Evolutionary conservation across 2,329 filamentous ascomycete species (phyloP), one percentile per base, ranked within the genome.

Genomic region (Pseudocercospora macadamiae): DNA sequence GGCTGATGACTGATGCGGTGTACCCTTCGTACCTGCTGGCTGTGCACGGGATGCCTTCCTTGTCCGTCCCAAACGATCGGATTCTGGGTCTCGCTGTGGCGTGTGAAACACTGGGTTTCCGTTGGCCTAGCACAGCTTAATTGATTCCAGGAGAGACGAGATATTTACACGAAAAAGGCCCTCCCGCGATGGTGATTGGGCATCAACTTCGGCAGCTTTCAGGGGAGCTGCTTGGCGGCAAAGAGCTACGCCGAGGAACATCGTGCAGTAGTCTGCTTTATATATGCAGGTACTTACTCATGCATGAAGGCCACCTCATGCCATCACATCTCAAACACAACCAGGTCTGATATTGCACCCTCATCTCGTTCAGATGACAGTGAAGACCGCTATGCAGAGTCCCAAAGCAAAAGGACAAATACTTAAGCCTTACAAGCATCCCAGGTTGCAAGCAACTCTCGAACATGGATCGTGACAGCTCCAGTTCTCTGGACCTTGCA

Each of bases 91-190:
- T 25, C n/a, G 28, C 28, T n/a, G 26, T 16, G n/a, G 28, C 26
- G 30, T 37, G 36, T 54, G 51, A 54, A 54, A 54, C 51, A 21
- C 34, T 54, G 32, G 51, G 30, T 34, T 34, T 18, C 19, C 48
- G 28, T 8, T 36, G 30, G 14, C 16, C 16, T 19, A 44, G 39
- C 39, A 44, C 39, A 23, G 39, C 21, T 25, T 23, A 44, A 44
- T 19, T 19, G 25, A 25, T 10, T 47, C 21, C 44, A 47, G 44
- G 44, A 47, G 44, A 6, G 3, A 14, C 44, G 44, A 18, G 26
- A 54, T 44, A 28, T 32, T 30, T 42, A 23, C 28, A 19, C 28
- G 19, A 14, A 16, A 53, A 36, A 14, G 19, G 8, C 6, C 16
- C 18, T 28, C 16, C 12, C 51, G 10, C 32, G 16, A 12, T 18